Evolutionary conservation across 352 stramenopile genomes (phyloP).

Genomic region (Phytophthora boehmeriae): DNA sequence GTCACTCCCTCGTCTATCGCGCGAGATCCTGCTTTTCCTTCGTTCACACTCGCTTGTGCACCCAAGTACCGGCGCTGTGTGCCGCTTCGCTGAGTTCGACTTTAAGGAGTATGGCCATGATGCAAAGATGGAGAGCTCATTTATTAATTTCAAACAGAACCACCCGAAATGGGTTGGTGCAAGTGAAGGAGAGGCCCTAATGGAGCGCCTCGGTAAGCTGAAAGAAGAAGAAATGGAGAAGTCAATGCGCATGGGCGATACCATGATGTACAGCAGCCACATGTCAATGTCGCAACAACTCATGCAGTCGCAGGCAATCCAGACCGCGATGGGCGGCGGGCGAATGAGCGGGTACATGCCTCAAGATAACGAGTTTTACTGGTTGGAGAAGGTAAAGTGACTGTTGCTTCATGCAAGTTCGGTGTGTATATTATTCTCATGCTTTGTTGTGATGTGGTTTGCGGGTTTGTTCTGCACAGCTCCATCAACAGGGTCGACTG

Average conservation of each 20-base stretch:
- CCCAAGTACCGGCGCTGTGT: constrained; percentile 93
- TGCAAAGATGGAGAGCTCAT: constrained; percentile 97
- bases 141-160: constrained; percentile 96
- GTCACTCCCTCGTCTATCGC: constrained; percentile 90
- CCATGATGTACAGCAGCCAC: constrained; percentile 77
- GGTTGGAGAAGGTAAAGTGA: constrained; percentile 82
- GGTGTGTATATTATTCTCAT: constrained; percentile 8
- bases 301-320: constrained; percentile 87
- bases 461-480: constrained; percentile 25
- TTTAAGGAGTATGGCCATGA: constrained; percentile 95
- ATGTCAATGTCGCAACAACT: constrained; percentile 88
- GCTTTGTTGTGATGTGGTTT: constrained; percentile 10
- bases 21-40: constrained; percentile 95
- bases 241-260: constrained; percentile 84
- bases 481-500: constrained; percentile 67
- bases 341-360: constrained; percentile 55
- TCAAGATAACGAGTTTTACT: constrained; percentile 90
- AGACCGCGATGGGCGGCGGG: constrained; percentile 66
- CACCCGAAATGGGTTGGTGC: constrained; percentile 86
- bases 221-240: constrained; percentile 89
- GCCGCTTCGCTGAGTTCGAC: constrained; percentile 96
- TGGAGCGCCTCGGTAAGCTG: constrained; percentile 69
- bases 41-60: constrained; percentile 92
- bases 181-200: constrained; percentile 73
- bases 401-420: not conserved